Conservation (phyloP, 2,329 filamentous ascomycete genomes). For the Fusarium poae region DNA sequence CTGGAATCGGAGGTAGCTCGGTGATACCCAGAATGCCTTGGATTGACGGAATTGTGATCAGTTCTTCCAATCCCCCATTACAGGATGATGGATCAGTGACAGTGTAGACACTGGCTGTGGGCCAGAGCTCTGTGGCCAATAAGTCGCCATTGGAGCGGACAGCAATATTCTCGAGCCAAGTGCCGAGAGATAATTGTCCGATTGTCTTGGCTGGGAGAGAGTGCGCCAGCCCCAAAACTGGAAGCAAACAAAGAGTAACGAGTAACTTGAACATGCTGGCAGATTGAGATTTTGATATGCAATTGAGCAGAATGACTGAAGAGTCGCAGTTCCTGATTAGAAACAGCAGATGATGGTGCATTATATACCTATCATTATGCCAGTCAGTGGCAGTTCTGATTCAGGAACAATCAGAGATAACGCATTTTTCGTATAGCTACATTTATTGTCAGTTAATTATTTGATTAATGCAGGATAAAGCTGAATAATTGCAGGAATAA, state of each 20-base stretch:
- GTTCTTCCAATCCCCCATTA: neutral
- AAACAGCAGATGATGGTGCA: neutral
- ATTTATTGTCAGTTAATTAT: accelerated
- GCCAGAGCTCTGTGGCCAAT: conserved; percentile 13
- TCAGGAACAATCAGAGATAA: neutral
- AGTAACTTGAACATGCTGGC: neutral
- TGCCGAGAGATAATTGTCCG: neutral
- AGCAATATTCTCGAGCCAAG: conserved; percentile 7
- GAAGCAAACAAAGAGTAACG: neutral
- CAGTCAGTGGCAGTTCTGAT: too few species aligned
- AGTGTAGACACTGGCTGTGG: conserved; percentile 3
- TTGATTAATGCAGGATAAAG: neutral
- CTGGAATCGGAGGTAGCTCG: neutral
- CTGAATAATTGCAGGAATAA: too few species aligned
- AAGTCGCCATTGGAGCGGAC: neutral
- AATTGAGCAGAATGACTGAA: neutral
- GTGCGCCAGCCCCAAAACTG: neutral
- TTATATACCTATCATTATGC: too few species aligned
- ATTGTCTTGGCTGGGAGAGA: neutral
- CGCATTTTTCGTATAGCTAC: neutral
- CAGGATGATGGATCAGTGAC: neutral
- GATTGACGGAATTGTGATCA: neutral
- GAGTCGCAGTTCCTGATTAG: neutral
- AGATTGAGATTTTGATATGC: neutral
- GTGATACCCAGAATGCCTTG: conserved; percentile 12